phyloP scores from a whole-genome alignment of 169 alveolate species.

The Cryptosporidium xiaoi region DNA sequence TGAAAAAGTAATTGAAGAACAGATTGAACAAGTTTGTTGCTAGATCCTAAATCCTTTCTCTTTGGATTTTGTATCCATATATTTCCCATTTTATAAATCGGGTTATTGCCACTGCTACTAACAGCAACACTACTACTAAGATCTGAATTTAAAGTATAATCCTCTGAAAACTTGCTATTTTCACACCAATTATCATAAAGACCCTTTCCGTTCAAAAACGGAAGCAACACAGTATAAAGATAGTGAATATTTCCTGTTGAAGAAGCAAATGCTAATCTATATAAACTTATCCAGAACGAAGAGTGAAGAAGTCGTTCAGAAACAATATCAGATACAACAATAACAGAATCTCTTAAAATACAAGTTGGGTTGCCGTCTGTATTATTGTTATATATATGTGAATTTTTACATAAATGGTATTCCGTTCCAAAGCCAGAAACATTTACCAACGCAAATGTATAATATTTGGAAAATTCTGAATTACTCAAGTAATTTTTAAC shows the following conservation, averaged over 20 bases:
- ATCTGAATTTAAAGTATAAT: slow-evolving; percentile 2
- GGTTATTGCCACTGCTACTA: slow-evolving; percentile 45
- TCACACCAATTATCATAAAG: slow-evolving; percentile 82
- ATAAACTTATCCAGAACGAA: slow-evolving; percentile 85
- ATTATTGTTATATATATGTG: slow-evolving; percentile 48
- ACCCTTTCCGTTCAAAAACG: slow-evolving; percentile 82
- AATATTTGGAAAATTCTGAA: background rate
- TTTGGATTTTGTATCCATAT: slow-evolving; percentile 78
- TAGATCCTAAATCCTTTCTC: slow-evolving; percentile 80
- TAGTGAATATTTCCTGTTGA: slow-evolving; percentile 82
- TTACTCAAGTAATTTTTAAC: background rate
- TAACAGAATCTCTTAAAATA: slow-evolving; percentile 80
- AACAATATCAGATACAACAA: slow-evolving; percentile 81
- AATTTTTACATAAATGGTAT: slow-evolving; percentile 76
- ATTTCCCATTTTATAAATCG: slow-evolving; percentile 20
- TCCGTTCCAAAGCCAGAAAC: slow-evolving; percentile 80
- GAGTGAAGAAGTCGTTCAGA: slow-evolving; percentile 82
- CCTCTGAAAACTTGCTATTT: slow-evolving; percentile 46
- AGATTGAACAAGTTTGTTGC: slow-evolving; percentile 78
- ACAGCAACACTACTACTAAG: slow-evolving; percentile 4
- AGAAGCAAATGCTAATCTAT: slow-evolving; percentile 82
- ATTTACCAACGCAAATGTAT: slow-evolving; percentile 75
- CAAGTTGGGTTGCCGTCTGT: background rate
- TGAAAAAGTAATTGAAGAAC: slow-evolving; percentile 74
- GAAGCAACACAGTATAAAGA: slow-evolving; percentile 84